Conservation (phyloP, 75 land plant genomes). For the Isoetes taiwanensis region DNA sequence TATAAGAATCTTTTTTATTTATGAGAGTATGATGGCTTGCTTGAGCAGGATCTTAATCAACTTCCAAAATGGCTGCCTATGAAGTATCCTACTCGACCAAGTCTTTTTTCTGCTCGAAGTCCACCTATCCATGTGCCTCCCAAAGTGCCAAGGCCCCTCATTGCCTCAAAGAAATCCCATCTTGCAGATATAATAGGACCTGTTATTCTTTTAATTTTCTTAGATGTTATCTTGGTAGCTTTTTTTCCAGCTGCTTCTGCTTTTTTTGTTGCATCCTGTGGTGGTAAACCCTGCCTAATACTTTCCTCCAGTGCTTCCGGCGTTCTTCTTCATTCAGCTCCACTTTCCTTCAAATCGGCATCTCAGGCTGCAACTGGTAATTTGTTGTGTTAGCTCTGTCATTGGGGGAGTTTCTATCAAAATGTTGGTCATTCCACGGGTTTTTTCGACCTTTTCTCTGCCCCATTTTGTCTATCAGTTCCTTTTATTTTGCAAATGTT, state of each 20-base stretch:
- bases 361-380: no score
- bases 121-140: background rate
- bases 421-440: no score
- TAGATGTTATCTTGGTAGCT: background rate
- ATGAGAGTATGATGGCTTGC: no score
- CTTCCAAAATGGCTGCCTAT: conserved; percentile 3
- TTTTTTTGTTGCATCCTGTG: background rate
- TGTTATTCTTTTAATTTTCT: background rate
- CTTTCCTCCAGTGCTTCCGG: conserved; percentile 1
- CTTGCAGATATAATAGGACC: background rate
- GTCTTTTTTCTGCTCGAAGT: background rate
- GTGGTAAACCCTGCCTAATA: background rate
- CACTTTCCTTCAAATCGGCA: no score
- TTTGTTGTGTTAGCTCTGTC: no score
- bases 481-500: no score
- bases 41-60: no score
- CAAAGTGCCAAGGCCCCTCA: background rate
- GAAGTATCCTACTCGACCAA: background rate
- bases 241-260: conserved; percentile 2
- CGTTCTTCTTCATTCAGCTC: no score
- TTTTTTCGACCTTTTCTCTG: no score
- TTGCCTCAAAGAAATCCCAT: conserved; percentile 7
- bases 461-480: no score
- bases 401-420: no score
- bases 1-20: no score